A percentile compares a stretch with the other conserved stretches of the same genome.
phyloP scores from a whole-genome alignment of 441 rosid species.

The Brassica hybrid region DNA sequence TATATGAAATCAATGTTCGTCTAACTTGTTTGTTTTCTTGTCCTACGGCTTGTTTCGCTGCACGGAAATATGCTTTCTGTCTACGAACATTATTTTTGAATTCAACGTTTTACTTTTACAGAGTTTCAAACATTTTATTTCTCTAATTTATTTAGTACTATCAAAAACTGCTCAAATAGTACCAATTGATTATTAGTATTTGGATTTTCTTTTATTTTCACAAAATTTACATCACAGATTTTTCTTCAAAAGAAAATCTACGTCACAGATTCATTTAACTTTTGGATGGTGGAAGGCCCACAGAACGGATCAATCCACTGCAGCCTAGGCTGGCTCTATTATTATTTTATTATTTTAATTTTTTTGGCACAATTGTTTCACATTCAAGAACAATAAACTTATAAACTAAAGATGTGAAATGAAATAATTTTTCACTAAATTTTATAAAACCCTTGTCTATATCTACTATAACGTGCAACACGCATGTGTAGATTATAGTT shows the following conservation, averaged over 20 bases:
- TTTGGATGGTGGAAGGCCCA: constrained; percentile 1
- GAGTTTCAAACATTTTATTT: neutral
- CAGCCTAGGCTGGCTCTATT: constrained; percentile 14
- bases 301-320: neutral
- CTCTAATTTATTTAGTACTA: neutral
- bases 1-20: constrained; percentile 32
- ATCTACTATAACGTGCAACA: constrained; percentile 28
- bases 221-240: neutral
- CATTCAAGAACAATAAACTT: neutral
- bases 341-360: too few species aligned
- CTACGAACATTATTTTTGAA: constrained; percentile 6
- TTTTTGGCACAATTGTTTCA: neutral
- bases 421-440: neutral
- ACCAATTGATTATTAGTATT: neutral
- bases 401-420: neutral
- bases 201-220: neutral
- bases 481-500: constrained; percentile 22
- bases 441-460: neutral
- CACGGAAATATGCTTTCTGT: constrained; percentile 30
- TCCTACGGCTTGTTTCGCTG: constrained; percentile 23
- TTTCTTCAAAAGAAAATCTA: neutral
- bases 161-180: neutral
- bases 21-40: constrained; percentile 37
- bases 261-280: neutral
- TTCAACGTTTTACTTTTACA: neutral